A percentile compares a stretch with the other conserved stretches of the same genome.
Conservation (phyloP, 192 early-diverging fungal genomes). For the Backusella sp. region DNA sequence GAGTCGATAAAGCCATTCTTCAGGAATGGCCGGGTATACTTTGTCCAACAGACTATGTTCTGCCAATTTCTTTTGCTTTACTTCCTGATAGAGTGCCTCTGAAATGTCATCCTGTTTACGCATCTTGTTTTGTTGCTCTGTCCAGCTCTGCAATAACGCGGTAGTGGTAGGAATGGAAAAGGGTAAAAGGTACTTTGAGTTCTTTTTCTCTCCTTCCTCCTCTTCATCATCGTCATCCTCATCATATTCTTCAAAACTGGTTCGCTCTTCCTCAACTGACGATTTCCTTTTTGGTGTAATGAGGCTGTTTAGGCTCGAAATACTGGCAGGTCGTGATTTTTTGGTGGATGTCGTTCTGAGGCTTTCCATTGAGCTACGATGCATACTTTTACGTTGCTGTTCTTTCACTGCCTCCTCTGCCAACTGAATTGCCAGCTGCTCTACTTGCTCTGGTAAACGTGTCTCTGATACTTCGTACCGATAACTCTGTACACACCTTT, state of each 20-base stretch:
- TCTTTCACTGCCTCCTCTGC: conserved; percentile 52
- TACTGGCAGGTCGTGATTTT: conserved; percentile 15
- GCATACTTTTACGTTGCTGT: conserved; percentile 23
- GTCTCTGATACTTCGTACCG: conserved; percentile 86
- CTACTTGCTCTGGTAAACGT: conserved; percentile 65
- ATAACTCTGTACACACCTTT: conserved; percentile 71
- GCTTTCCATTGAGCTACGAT: neutral
- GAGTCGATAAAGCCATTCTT: conserved; percentile 24
- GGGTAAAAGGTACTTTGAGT: conserved; percentile 49
- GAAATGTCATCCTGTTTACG: neutral
- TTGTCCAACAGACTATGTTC: conserved; percentile 2
- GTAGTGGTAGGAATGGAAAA: conserved; percentile 57
- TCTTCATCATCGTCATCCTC: conserved; percentile 20
- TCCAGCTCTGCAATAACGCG: conserved; percentile 18
- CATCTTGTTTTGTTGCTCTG: neutral
- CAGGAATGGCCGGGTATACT: conserved; percentile 15
- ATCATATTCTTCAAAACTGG: conserved; percentile 3
- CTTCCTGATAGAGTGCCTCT: conserved; percentile 13
- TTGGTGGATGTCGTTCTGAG: neutral
- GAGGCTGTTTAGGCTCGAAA: conserved; percentile 30
- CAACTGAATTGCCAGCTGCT: conserved; percentile 68
- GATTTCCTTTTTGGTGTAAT: conserved; percentile 6
- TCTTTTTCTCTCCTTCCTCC: conserved; percentile 25
- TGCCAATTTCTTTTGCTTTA: conserved; percentile 10
- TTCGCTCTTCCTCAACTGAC: neutral